Evolutionary conservation across 495 filamentous ascomycete species (phyloP).

Genomic region (Platismatia glauca): DNA sequence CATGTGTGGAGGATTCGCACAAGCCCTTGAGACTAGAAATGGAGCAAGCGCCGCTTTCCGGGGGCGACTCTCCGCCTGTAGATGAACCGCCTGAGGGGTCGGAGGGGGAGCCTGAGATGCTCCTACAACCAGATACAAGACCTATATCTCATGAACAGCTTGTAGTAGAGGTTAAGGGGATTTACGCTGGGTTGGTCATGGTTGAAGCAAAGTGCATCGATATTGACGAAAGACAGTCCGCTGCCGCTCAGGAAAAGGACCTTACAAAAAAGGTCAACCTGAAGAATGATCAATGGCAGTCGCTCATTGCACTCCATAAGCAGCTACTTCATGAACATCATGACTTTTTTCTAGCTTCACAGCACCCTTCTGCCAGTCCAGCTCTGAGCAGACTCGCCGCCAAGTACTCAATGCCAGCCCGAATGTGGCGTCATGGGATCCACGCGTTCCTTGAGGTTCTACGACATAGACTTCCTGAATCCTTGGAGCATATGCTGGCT

Average conservation of each 20-base stretch:
- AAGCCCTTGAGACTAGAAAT: not conserved
- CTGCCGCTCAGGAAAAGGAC: slow-evolving; percentile 29
- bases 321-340: slow-evolving; percentile 39
- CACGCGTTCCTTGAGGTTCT: slow-evolving; percentile 43
- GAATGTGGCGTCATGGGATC: slow-evolving; percentile 47
- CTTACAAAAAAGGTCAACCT: slow-evolving; percentile 23
- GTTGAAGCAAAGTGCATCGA: slow-evolving; percentile 44
- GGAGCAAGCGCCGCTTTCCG: not conserved
- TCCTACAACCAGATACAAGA: slow-evolving; percentile 52
- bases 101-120: slow-evolving; percentile 25
- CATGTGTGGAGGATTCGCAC: not conserved
- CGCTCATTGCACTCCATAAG: slow-evolving; percentile 31
- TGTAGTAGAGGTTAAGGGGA: slow-evolving; percentile 38
- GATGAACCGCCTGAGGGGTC: not conserved
- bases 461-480: slow-evolving; percentile 35
- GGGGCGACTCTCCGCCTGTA: not conserved
- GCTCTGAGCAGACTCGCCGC: slow-evolving; percentile 32
- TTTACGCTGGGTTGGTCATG: slow-evolving; percentile 42
- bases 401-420: slow-evolving; percentile 40
- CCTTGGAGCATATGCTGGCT: slow-evolving; percentile 44
- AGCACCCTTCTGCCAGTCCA: slow-evolving; percentile 39
- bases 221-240: slow-evolving; percentile 31
- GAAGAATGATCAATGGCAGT: slow-evolving; percentile 38
- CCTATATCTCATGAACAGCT: slow-evolving; percentile 70
- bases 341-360: slow-evolving; percentile 42